Base-by-base conservation (phyloP, 306 rosid species). In the Pueraria montana region DNA sequence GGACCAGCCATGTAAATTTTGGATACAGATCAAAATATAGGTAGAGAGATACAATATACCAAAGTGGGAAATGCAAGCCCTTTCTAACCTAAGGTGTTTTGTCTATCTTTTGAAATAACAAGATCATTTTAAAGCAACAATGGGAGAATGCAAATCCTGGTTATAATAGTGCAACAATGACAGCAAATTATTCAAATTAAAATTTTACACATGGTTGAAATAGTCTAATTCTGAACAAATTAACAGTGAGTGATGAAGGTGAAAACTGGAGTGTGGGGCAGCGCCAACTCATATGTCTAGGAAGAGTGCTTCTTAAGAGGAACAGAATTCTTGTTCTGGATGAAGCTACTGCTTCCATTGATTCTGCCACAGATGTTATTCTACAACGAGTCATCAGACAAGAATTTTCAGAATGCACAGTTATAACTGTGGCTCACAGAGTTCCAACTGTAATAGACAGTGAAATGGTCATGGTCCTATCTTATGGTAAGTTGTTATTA, bases 271-370 rank as follows among this genome's bases (percentile, higher is more conserved):
- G 94, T 9, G 82, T 83, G 3, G 96, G 96, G 70, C 96, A 93
- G 24, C 80, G 90, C n/a, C 96, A 90, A 71, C 90, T 93, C 3
- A 87, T 90, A 38, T 87, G 93, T 86, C 94, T 93, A 0, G 94
- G 97, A 40, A 86, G 94, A 85, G 94, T 91, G 17, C 88, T 93
- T 6, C 92, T 91, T 7, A 88, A 80, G 79, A 77, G 87, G 74
- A 93, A 87, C 72, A 88, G 46, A 89, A 88, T 91, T 74, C 90
- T 93, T 65, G 92, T 93, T 24, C 87, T 91, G 6, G 97, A 93
- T 71, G 97, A 91, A 81, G 96, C 96, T 36, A 91, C 92, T 27
- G 95, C 95, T 11, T 93, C 92, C 43, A 88, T 91, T 61, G 97
- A 93, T 73, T 88, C 92, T 42, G 78, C 91, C 36, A 93, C 92